Evolutionary conservation across 305 asterid genomes (phyloP).

Genomic region (Lippia alba): DNA sequence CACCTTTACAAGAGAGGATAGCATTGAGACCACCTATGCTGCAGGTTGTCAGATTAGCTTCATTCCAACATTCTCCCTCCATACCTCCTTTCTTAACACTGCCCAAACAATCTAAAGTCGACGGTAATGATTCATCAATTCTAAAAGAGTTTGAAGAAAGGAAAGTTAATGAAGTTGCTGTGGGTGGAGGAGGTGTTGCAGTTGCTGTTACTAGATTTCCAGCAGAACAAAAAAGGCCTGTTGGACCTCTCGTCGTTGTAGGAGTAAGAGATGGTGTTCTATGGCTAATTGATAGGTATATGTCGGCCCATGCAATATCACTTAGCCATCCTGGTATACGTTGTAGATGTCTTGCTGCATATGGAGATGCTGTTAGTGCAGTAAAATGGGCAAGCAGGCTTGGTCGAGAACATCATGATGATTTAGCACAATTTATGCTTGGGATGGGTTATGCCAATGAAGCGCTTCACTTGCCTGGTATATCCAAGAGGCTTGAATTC

Average conservation of each 20-base stretch:
- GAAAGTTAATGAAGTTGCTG: conserved; percentile 82
- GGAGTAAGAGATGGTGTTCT: conserved; percentile 97
- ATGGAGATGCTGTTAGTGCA: conserved; percentile 98
- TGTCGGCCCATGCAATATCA: conserved; percentile 95
- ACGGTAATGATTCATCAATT: conserved; percentile 63
- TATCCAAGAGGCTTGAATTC: conserved; percentile 92
- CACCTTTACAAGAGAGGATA: conserved; percentile 67
- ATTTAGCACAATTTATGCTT: conserved; percentile 93
- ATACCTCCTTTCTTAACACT: conserved; percentile 86
- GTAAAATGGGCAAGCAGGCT: conserved; percentile 98
- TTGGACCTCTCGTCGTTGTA: conserved; percentile 88
- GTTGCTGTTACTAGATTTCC: conserved; percentile 98
- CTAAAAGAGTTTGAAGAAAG: conserved; percentile 75
- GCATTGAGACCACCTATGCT: conserved; percentile 84
- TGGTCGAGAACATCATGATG: conserved; percentile 97
- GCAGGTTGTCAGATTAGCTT: conserved; percentile 93
- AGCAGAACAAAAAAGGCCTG: conserved; percentile 90
- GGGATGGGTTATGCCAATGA: conserved; percentile 99
- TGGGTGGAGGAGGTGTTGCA: conserved; percentile 98
- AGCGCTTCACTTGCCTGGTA: conserved; percentile 98
- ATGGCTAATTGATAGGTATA: conserved; percentile 92
- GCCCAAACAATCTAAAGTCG: conserved; percentile 81
- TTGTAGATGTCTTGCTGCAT: conserved; percentile 96
- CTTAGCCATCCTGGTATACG: conserved; percentile 96
- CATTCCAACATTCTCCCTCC: conserved; percentile 91